phyloP scores from a whole-genome alignment of 169 alveolate genomes.

The Besnoitia besnoiti region DNA sequence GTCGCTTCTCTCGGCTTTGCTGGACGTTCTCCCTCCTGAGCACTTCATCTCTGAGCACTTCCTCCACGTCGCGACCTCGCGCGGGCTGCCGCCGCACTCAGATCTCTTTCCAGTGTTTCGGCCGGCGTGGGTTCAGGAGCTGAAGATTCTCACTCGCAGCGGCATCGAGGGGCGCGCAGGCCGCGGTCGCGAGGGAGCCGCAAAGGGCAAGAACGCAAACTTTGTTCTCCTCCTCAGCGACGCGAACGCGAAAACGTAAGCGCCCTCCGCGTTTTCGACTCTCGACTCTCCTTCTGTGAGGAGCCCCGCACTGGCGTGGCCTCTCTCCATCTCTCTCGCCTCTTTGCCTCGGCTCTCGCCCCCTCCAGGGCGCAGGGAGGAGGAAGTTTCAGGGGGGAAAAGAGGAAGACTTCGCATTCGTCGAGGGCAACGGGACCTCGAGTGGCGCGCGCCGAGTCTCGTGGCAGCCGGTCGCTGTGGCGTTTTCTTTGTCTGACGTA shows the following conservation, averaged over 20 bases:
- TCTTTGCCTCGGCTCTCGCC: too few species aligned
- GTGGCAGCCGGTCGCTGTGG: too few species aligned
- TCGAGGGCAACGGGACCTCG: too few species aligned
- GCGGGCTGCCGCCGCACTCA: background rate
- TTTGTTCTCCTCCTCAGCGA: background rate
- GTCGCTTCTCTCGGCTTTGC: background rate
- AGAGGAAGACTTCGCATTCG: too few species aligned
- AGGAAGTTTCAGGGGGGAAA: too few species aligned
- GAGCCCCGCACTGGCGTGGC: too few species aligned
- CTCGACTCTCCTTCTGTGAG: too few species aligned
- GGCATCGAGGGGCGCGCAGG: background rate
- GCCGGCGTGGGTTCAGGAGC: background rate
- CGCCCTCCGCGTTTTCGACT: too few species aligned
- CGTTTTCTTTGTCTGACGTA: too few species aligned
- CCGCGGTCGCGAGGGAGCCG: background rate
- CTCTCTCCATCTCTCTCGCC: too few species aligned
- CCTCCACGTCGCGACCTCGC: background rate
- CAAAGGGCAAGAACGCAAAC: background rate
- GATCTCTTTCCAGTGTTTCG: constrained; percentile 15
- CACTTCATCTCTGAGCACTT: constrained; percentile 18
- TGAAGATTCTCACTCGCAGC: background rate
- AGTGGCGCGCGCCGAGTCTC: too few species aligned
- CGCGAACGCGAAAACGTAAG: background rate
- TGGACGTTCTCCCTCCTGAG: background rate
- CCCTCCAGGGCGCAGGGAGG: too few species aligned